Conservation (phyloP, 306 rosid genomes). For the Clitoria ternatea region DNA sequence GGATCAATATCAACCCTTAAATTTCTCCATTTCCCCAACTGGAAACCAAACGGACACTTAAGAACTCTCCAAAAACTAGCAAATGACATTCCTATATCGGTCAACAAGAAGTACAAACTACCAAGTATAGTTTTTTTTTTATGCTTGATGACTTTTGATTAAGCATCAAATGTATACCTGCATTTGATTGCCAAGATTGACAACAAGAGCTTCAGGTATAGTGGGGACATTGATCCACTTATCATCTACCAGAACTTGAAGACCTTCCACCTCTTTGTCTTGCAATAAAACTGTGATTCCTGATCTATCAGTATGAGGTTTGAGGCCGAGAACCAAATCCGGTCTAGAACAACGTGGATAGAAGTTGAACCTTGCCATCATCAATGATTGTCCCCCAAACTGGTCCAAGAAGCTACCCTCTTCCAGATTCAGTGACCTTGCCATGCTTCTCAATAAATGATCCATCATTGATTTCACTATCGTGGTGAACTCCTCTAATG, state of each 20-base stretch:
- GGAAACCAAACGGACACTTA: no score
- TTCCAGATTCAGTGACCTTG: conserved; percentile 47
- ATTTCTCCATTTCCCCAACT: no score
- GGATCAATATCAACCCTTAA: no score
- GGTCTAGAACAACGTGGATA: conserved; percentile 62
- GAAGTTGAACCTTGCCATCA: conserved; percentile 46
- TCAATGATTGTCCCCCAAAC: conserved; percentile 33
- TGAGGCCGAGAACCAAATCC: conserved; percentile 59
- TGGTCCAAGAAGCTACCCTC: conserved; percentile 43
- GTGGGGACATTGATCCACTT: conserved; percentile 54
- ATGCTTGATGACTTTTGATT: background rate
- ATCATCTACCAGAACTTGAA: conserved; percentile 44
- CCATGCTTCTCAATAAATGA: conserved; percentile 37
- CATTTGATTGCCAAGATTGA: conserved; percentile 69
- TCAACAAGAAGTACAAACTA: background rate
- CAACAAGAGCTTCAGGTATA: conserved; percentile 50
- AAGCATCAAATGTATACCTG: conserved; percentile 33
- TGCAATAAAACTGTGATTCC: conserved; percentile 55
- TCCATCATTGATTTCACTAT: conserved; percentile 43
- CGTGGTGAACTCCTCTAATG: conserved; percentile 28
- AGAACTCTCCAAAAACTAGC: background rate
- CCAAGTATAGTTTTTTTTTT: background rate
- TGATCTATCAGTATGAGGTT: conserved; percentile 65
- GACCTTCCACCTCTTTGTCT: conserved; percentile 61
- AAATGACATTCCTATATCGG: background rate